Evolutionary conservation across 2,329 filamentous ascomycete species (phyloP), one percentile per base, ranked within the genome.

Genomic region (Rasamsonia emersonii): DNA sequence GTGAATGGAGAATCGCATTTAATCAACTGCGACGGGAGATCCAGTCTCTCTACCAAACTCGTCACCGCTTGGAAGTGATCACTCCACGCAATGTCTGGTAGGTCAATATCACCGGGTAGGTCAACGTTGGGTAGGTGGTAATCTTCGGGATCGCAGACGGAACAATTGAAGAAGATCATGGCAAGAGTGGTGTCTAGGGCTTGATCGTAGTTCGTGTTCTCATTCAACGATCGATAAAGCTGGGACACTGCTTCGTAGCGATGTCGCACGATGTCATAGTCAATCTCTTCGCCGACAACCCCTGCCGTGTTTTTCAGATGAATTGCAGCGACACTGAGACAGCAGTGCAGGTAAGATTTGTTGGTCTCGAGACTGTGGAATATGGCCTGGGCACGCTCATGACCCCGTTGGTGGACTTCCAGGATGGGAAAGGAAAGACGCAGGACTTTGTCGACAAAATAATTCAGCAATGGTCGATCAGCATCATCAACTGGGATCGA

Each of bases 111-210:
- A n/a, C n/a, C n/a, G n/a, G n/a, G n/a, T n/a, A n/a, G n/a, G n/a
- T n/a, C n/a, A n/a, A n/a, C n/a, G n/a, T n/a, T n/a, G n/a, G n/a
- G n/a, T n/a, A n/a, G n/a, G n/a, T n/a, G n/a, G 28, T 74, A 74
- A 53, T 95, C 86, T 47, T 91, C 82, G 20, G 82, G 78, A 48
- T 84, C 77, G 33, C 89, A 89, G 42, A 96, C 89, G 16, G 85
- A 81, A 63, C 83, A 91, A 55, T 94, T 86, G 69, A 95, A 93
- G 65, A 94, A 91, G 56, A 95, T 94, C 75, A 96, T 86, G 31
- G 84, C 86, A 4, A 96, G 72, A 0, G 88, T 86, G 1, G 89
- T 86, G 60, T 96, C 89, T 9, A 96, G 76, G 47, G 93, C 93
- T 57, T 91, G 77, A 38, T 82, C 73, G 56, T 94, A 86, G 53